These are phyloP conservation scores for Diaporthe sp. DNA, from an alignment of 2,329 filamentous ascomycete genomes.

Conservation along the genomic window DNA sequence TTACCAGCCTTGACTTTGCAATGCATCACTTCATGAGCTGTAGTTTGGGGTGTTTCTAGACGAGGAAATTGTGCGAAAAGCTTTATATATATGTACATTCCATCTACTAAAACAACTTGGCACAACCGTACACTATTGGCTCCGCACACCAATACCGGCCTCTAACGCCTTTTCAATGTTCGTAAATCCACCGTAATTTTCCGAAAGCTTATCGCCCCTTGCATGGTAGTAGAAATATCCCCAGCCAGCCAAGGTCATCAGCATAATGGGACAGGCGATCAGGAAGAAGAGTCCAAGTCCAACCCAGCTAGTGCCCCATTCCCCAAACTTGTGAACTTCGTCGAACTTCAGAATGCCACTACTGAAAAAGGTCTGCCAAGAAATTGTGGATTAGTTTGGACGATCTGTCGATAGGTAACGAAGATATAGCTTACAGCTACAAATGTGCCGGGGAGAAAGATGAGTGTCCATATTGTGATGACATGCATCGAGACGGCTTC, in stretches of 20 bases:
- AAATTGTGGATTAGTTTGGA: constrained; percentile 13
- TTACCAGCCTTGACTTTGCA: too few relatives aligned
- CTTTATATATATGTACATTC: too few relatives aligned
- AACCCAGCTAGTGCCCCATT: not conserved
- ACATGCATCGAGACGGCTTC: constrained; percentile 51
- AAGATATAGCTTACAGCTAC: constrained; percentile 29
- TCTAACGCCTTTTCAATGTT: not conserved
- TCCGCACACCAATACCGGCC: not conserved
- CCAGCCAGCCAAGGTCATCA: constrained; percentile 1
- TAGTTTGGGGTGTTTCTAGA: too few relatives aligned
- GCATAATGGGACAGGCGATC: constrained; percentile 2
- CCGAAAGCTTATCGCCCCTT: not conserved
- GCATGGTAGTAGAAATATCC: not conserved
- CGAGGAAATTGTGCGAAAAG: too few relatives aligned
- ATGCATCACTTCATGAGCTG: too few relatives aligned
- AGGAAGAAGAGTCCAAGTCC: not conserved
- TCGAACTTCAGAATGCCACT: not conserved
- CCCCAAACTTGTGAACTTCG: not conserved
- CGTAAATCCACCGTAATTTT: not conserved
- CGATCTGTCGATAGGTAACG: not conserved
- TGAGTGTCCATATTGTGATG: constrained; percentile 49
- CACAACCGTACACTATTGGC: too few relatives aligned
- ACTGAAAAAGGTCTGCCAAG: constrained; percentile 12
- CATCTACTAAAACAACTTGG: too few relatives aligned
- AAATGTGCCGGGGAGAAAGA: constrained; percentile 50